Conservation (phyloP, 345 rosid species). For the Sisymbrium altissimum region DNA sequence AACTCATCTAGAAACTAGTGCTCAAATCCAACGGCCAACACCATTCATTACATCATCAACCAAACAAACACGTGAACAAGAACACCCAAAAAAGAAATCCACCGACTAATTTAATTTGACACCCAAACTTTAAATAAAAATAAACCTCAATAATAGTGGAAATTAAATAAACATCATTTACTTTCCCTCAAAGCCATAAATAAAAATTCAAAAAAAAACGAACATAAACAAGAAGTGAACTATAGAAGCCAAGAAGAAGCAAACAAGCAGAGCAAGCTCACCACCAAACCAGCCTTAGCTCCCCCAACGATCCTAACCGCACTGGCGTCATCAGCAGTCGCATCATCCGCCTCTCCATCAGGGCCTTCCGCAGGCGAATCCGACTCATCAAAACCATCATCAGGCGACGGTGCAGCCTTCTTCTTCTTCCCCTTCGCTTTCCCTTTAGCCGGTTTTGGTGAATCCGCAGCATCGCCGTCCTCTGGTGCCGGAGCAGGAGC, state of each 20-base stretch:
- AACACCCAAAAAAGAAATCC: background rate
- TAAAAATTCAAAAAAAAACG: background rate
- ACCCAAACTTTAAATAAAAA: background rate
- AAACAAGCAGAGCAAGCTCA: conserved; percentile 44
- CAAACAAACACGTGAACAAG: conserved; percentile 19
- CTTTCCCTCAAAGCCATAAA: conserved; percentile 23
- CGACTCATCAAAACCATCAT: conserved; percentile 33
- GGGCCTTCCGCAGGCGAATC: conserved; percentile 78
- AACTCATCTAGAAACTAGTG: background rate
- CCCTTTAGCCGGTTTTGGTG: conserved; percentile 55
- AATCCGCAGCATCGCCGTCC: conserved; percentile 50
- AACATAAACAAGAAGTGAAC: conserved; percentile 3
- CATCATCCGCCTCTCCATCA: conserved; percentile 48
- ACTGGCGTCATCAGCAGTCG: conserved; percentile 51
- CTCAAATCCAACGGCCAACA: background rate
- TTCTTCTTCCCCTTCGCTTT: conserved; percentile 35
- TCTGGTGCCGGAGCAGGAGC: conserved; percentile 60
- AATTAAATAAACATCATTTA: conserved; percentile 27
- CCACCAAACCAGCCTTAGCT: conserved; percentile 33
- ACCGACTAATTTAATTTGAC: conserved; percentile 23
- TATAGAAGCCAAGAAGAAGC: conserved; percentile 31
- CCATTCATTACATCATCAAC: conserved; percentile 20
- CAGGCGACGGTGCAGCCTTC: conserved; percentile 32
- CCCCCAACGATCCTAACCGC: conserved; percentile 40
- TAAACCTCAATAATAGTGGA: background rate